These are phyloP conservation scores for Bipolaris oryzae DNA, from an alignment of 2,329 filamentous ascomycete genomes.

Conservation along the genomic window DNA sequence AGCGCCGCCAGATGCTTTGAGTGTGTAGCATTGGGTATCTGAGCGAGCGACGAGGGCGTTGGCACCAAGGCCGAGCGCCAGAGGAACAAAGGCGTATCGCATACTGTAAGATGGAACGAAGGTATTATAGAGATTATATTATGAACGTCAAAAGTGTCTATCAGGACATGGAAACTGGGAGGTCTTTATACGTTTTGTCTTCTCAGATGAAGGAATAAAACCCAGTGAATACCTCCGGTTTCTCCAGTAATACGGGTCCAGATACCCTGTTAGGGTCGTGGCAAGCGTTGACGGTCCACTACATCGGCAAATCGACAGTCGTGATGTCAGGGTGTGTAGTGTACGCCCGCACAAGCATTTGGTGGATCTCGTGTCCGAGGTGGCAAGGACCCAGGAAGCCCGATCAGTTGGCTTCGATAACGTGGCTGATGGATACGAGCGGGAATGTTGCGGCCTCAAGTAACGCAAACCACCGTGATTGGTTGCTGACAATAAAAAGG, in stretches of 20 bases:
- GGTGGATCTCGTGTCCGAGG: constrained; percentile 2
- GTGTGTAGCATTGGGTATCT: constrained; percentile 24
- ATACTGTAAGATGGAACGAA: constrained; percentile 17
- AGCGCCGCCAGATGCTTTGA: constrained; percentile 33
- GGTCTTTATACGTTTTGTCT: constrained; percentile 1
- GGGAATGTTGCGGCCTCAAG: constrained; percentile 16
- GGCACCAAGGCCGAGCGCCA: constrained; percentile 30
- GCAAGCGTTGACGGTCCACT: not conserved
- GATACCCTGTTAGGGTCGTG: constrained; percentile 11
- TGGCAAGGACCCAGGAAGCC: not conserved
- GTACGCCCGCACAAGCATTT: constrained; percentile 12
- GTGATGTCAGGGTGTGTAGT: constrained; percentile 24
- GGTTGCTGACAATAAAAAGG: not conserved
- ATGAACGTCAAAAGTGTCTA: not conserved
- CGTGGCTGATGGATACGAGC: constrained; percentile 3
- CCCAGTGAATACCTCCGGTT: not conserved
- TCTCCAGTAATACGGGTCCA: not conserved
- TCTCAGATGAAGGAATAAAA: constrained; percentile 5
- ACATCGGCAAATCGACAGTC: constrained; percentile 14
- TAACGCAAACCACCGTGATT: constrained; percentile 25
- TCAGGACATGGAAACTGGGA: not conserved
- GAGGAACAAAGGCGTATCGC: constrained; percentile 30
- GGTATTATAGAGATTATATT: constrained; percentile 2
- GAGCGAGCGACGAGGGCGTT: constrained; percentile 31
- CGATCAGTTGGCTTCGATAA: not conserved